Percentiles rank a stretch among this genome's conserved stretches.
These are phyloP conservation scores for Phytophthora ramorum DNA, from an alignment of 352 stramenopile species.

Conservation along the genomic window DNA sequence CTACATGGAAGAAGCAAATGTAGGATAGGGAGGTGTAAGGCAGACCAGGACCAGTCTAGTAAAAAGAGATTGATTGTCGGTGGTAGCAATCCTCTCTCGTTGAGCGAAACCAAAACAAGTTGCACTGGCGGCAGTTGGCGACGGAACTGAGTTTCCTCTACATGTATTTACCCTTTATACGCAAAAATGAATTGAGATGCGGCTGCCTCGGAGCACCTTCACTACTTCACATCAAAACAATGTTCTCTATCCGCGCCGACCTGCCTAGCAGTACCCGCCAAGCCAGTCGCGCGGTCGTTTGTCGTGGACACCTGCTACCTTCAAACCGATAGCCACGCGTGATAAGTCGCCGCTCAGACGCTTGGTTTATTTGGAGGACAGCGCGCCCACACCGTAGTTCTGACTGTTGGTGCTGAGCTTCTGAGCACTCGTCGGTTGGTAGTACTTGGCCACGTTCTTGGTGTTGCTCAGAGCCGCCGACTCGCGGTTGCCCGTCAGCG, in stretches of 20 bases:
- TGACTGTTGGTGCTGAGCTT: conserved; percentile 23
- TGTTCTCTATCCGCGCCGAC: not conserved
- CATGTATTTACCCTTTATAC: too few species aligned
- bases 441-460: conserved; percentile 20
- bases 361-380: conserved; percentile 8
- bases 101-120: too few species aligned
- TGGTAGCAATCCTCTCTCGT: too few species aligned
- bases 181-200: too few species aligned
- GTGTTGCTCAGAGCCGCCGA: conserved; percentile 16
- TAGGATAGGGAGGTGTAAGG: too few species aligned
- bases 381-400: conserved; percentile 28
- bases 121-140: too few species aligned
- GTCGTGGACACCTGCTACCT: conserved; percentile 2
- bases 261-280: not conserved
- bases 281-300: not conserved
- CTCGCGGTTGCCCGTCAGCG: conserved; percentile 10
- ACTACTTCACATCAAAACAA: not conserved
- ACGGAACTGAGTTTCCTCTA: too few species aligned
- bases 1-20: too few species aligned
- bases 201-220: not conserved
- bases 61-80: too few species aligned
- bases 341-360: not conserved
- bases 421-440: conserved; percentile 14
- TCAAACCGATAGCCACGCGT: conserved; percentile 2
- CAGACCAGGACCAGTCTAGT: too few species aligned